phyloP scores from a whole-genome alignment of 345 rosid species.

The Pseudoturritis turrita region DNA sequence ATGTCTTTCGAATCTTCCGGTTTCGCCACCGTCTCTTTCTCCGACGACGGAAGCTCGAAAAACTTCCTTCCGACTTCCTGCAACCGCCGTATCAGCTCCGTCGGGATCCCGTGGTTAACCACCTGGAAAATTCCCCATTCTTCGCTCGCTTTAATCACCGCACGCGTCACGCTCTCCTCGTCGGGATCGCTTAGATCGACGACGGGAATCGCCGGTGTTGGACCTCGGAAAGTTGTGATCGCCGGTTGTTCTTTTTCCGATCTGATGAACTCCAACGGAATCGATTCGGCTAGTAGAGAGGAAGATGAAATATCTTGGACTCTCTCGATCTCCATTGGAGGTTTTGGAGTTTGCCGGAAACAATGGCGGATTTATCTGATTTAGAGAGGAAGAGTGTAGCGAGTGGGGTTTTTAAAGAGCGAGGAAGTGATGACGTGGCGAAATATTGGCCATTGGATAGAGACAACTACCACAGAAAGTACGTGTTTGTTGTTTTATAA shows the following conservation, averaged over 20 bases:
- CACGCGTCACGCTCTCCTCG: constrained; percentile 15
- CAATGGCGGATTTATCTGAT: constrained; percentile 2
- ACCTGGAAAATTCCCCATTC: constrained; percentile 50
- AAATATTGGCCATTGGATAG: constrained; percentile 16
- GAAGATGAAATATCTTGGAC: constrained; percentile 49
- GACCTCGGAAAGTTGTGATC: constrained; percentile 52
- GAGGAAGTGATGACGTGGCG: constrained; percentile 18
- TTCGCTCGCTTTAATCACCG: constrained; percentile 43
- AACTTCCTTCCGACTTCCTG: constrained; percentile 57
- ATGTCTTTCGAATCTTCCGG: constrained; percentile 32
- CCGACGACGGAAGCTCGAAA: constrained; percentile 61
- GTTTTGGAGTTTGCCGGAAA: not conserved
- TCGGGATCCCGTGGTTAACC: constrained; percentile 42
- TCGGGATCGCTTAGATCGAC: constrained; percentile 38
- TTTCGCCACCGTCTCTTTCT: constrained; percentile 57
- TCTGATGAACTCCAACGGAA: constrained; percentile 66
- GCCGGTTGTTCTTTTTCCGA: constrained; percentile 68
- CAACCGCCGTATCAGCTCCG: constrained; percentile 42
- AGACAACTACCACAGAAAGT: constrained; percentile 28
- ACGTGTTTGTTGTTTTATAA: not conserved
- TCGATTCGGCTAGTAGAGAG: constrained; percentile 20
- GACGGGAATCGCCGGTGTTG: constrained; percentile 39
- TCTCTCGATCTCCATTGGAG: constrained; percentile 44
- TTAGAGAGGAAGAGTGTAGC: not conserved
- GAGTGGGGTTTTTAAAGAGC: constrained; percentile 9